These are phyloP conservation scores for Capsicum pubescens DNA, from an alignment of 257 asterid species.

Conservation along the genomic window DNA sequence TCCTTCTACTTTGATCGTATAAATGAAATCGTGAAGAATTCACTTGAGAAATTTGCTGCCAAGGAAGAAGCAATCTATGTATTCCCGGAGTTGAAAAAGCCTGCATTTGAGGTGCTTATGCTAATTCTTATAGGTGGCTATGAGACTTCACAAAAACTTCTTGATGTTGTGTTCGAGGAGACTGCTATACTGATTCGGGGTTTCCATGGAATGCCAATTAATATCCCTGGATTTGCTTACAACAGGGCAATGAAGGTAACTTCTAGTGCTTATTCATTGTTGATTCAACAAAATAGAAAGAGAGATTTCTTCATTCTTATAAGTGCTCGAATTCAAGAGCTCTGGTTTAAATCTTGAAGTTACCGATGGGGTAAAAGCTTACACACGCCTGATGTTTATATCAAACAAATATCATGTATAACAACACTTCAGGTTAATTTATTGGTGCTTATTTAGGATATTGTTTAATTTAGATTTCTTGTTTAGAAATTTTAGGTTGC, in stretches of 20 bases:
- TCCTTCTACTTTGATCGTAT: constrained; percentile 23
- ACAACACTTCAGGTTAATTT: too few species aligned
- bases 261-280: not conserved
- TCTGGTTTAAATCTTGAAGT: not conserved
- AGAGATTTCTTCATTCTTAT: not conserved
- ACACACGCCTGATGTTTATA: not conserved
- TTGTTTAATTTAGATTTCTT: too few species aligned
- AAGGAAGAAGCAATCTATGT: constrained; percentile 20
- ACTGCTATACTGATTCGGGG: not conserved
- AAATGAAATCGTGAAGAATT: not conserved
- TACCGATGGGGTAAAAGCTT: not conserved
- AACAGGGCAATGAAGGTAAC: not conserved
- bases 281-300: not conserved
- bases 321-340: not conserved
- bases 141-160: not conserved
- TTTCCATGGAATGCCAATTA: not conserved
- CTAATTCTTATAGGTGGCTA: not conserved
- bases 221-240: not conserved
- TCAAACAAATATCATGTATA: too few species aligned
- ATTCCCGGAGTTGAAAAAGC: constrained; percentile 26
- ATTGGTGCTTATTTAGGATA: too few species aligned
- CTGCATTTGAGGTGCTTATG: constrained; percentile 1
- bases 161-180: not conserved
- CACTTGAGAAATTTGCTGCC: constrained; percentile 16
- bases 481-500: not conserved